Conservation (phyloP, 305 asterid genomes). For the Fraxinus angustifolia region DNA sequence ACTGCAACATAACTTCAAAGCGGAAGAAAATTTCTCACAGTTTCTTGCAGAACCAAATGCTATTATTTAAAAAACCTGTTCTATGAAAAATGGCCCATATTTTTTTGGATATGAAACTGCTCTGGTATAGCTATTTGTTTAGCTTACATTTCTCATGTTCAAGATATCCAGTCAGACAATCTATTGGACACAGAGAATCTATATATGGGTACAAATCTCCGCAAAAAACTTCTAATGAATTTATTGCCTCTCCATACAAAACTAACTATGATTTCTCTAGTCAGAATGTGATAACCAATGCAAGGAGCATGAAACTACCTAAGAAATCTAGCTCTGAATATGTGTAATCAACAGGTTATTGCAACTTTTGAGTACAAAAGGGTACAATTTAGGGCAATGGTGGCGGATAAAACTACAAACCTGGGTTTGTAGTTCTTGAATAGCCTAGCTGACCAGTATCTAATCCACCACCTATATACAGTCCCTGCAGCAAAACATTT, state of each 20-base stretch:
- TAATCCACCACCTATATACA: conserved; percentile 40
- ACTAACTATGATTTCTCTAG: not conserved
- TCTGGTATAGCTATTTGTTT: not conserved
- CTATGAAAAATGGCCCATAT: not conserved
- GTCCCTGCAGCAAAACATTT: conserved; percentile 45
- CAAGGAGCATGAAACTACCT: not conserved
- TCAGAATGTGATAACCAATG: conserved; percentile 18
- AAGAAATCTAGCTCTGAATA: not conserved
- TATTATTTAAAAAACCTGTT: not conserved
- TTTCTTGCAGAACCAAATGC: not conserved
- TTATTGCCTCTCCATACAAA: not conserved
- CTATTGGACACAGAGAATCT: not conserved
- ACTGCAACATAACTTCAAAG: not conserved
- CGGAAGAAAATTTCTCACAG: not conserved
- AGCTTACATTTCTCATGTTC: not conserved
- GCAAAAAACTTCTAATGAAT: not conserved
- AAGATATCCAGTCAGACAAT: not conserved
- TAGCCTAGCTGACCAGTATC: conserved; percentile 54
- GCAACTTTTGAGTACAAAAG: not conserved
- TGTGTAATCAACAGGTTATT: not conserved
- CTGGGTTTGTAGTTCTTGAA: conserved; percentile 58
- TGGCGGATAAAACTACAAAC: conserved; percentile 38
- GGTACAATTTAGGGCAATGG: not conserved
- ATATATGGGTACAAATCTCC: not conserved
- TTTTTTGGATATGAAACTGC: not conserved